These are phyloP conservation scores for Colletotrichum sp. DNA, from an alignment of 2,329 filamentous ascomycete genomes.

Conservation along the genomic window DNA sequence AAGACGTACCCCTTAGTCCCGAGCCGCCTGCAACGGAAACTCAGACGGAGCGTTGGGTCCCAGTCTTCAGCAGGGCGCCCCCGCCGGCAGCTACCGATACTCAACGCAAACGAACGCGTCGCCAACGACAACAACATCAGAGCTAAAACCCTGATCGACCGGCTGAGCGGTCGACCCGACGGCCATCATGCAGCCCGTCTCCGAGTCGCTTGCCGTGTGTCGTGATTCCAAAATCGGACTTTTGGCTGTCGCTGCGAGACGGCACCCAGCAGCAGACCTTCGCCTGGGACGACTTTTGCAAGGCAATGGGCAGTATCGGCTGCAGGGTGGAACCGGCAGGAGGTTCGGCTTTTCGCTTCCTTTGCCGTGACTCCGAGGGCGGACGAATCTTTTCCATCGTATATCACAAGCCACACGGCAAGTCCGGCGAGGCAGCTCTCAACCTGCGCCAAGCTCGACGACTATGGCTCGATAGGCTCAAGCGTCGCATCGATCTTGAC, in stretches of 20 bases:
- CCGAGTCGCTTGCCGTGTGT: too few relatives aligned
- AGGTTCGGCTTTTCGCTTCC: not conserved
- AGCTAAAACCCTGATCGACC: not conserved
- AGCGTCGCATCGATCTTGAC: too few relatives aligned
- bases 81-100: not conserved
- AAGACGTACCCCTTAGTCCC: too few relatives aligned
- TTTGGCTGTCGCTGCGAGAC: not conserved
- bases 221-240: too few relatives aligned
- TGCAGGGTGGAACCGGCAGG: not conserved
- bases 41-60: not conserved
- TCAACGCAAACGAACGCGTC: not conserved
- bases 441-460: too few relatives aligned
- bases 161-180: not conserved
- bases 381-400: not conserved
- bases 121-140: not conserved
- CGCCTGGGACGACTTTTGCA: not conserved
- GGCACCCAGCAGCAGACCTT: not conserved
- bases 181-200: too few relatives aligned
- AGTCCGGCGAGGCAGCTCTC: not conserved
- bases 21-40: too few relatives aligned
- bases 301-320: not conserved
- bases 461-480: too few relatives aligned
- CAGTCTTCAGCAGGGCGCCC: not conserved
- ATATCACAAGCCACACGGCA: not conserved
- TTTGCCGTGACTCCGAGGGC: not conserved